phyloP scores from a whole-genome alignment of 1,284 basidiomycete genomes.

The Gomphus bonarii region DNA sequence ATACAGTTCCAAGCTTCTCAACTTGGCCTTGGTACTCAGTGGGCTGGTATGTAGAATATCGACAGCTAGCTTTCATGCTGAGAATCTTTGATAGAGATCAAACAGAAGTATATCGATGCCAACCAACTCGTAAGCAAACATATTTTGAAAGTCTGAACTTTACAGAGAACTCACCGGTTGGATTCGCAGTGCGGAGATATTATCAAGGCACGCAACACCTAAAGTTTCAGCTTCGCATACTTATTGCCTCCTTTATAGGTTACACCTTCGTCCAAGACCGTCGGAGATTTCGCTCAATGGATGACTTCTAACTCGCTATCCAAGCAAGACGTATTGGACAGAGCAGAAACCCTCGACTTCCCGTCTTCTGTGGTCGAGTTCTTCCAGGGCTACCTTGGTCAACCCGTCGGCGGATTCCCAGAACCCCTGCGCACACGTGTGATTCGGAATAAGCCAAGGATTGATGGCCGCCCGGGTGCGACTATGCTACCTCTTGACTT shows the following conservation, averaged over 20 bases:
- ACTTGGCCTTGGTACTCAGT: conserved; percentile 94
- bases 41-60: conserved; percentile 52
- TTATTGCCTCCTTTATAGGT: conserved; percentile 39
- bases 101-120: conserved; percentile 97
- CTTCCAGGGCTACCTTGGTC: conserved; percentile 97
- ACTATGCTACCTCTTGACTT: conserved; percentile 86
- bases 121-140: conserved; percentile 67
- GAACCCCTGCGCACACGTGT: conserved; percentile 88
- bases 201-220: conserved; percentile 58
- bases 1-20: conserved; percentile 95
- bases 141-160: conserved; percentile 12
- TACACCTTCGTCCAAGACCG: conserved; percentile 98
- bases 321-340: conserved; percentile 78
- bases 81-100: conserved; percentile 60
- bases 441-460: conserved; percentile 89
- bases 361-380: conserved; percentile 94
- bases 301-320: conserved; percentile 93
- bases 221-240: not conserved
- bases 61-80: not conserved
- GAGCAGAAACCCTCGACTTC: conserved; percentile 91
- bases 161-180: conserved; percentile 5
- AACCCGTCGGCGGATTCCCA: conserved; percentile 97
- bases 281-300: conserved; percentile 98
- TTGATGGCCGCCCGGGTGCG: conserved; percentile 89
- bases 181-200: conserved; percentile 82